A percentile compares a stretch with the other conserved stretches of the same genome.
phyloP scores from a whole-genome alignment of 208 protist species.

The Angomonas ambiguus region DNA sequence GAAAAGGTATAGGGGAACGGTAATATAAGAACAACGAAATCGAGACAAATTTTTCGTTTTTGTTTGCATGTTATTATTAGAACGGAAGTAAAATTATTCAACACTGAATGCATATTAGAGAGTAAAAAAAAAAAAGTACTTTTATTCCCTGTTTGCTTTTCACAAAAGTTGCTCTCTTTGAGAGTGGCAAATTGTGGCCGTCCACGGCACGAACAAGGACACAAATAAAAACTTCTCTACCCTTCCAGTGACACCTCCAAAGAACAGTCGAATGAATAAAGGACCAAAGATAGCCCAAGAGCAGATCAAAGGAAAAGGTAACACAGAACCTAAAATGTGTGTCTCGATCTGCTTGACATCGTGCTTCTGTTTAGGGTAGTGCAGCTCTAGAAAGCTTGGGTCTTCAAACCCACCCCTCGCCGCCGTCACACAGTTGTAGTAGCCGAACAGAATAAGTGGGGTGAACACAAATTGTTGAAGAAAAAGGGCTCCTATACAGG shows the following conservation, averaged over 20 bases:
- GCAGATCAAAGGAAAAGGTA: slow-evolving; percentile 60
- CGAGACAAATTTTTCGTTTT: not conserved
- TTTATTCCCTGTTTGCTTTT: not conserved
- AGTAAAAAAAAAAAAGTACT: slow-evolving; percentile 13
- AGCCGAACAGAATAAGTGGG: slow-evolving; percentile 50
- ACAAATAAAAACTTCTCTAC: not conserved
- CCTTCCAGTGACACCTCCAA: slow-evolving; percentile 9
- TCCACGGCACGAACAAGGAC: not conserved
- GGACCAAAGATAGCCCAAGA: slow-evolving; percentile 72
- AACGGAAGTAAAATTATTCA: not conserved
- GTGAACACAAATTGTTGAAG: slow-evolving; percentile 67
- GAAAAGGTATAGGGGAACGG: slow-evolving; percentile 9
- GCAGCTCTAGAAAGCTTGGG: slow-evolving; percentile 42
- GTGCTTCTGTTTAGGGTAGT: slow-evolving; percentile 31
- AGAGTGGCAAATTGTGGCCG: not conserved
- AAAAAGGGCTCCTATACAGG: slow-evolving; percentile 40
- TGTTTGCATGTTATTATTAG: not conserved
- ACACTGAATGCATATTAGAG: not conserved
- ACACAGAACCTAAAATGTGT: slow-evolving; percentile 48
- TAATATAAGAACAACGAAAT: slow-evolving; percentile 12
- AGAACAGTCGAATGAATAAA: slow-evolving; percentile 36
- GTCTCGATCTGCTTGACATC: slow-evolving; percentile 42
- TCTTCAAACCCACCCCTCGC: slow-evolving; percentile 49
- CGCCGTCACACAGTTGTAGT: slow-evolving; percentile 69
- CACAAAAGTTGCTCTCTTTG: not conserved